These are phyloP conservation scores for Mycena amicta DNA, from an alignment of 768 basidiomycete genomes.

Conservation along the genomic window DNA sequence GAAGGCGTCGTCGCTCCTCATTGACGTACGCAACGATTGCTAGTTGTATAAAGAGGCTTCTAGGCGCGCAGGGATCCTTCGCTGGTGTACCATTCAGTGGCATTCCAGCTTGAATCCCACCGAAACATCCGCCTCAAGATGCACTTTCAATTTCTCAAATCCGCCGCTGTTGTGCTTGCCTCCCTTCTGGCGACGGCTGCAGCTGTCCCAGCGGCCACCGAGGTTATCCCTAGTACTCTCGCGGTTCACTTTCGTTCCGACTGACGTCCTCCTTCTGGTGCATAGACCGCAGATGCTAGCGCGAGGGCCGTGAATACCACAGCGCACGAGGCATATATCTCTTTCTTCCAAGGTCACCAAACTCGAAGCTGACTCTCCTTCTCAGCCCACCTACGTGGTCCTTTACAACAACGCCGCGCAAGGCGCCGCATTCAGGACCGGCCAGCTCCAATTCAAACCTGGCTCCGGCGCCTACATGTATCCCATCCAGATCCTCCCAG, in stretches of 20 bases:
- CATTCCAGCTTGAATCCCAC: no score
- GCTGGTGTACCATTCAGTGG: no score
- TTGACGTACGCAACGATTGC: no score
- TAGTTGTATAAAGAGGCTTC: no score
- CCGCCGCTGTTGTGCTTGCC: no score
- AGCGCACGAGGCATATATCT: not conserved
- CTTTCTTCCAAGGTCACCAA: not conserved
- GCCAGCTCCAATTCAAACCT: not conserved
- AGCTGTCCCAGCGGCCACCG: not conserved
- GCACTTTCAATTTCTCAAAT: no score
- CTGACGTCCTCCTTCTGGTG: no score
- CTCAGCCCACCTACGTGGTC: not conserved
- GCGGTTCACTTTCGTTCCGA: not conserved
- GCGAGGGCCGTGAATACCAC: not conserved
- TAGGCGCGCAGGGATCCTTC: no score
- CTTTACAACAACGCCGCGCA: not conserved
- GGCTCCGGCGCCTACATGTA: not conserved
- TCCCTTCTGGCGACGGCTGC: not conserved
- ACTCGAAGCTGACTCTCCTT: not conserved
- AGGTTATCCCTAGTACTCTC: not conserved
- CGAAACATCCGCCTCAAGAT: no score
- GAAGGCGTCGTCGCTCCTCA: no score
- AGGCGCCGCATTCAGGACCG: not conserved
- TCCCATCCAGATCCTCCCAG: not conserved
- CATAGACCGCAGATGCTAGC: no score